Conservation (phyloP, 1,284 basidiomycete genomes). For the Quambalaria eucalypti region DNA sequence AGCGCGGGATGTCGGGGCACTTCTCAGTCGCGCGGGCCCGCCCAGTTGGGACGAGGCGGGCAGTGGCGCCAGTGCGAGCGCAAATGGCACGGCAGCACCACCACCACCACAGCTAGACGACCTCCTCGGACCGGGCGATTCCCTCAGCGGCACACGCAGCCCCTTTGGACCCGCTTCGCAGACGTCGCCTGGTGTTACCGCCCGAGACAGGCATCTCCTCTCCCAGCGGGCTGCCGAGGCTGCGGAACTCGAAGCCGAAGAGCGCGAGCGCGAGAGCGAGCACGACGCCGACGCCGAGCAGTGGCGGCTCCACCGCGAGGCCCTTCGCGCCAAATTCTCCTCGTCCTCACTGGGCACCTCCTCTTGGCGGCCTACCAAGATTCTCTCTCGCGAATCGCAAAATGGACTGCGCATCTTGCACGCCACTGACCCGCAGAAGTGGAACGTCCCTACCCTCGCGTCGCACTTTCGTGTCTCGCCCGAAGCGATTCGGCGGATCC, state of each 20-base stretch:
- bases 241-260: no score
- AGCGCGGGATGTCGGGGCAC: constrained; percentile 3
- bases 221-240: no score
- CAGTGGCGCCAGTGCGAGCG: neutral
- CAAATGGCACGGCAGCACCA: neutral
- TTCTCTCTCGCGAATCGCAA: constrained; percentile 40
- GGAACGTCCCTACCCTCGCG: constrained; percentile 19
- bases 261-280: neutral
- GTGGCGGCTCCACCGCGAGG: neutral
- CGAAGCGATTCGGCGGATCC: constrained; percentile 38
- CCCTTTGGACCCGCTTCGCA: no score
- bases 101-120: no score
- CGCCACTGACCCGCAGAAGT: constrained; percentile 35
- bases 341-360: neutral
- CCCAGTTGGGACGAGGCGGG: neutral
- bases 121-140: constrained; percentile 17
- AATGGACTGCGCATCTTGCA: constrained; percentile 37
- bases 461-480: constrained; percentile 30
- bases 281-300: neutral
- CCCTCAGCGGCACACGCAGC: neutral
- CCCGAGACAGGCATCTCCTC: no score
- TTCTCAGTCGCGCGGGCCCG: neutral
- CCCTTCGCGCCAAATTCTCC: neutral
- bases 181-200: no score
- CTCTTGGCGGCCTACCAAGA: constrained; percentile 36